phyloP scores from a whole-genome alignment of 345 rosid genomes.

The Punica granatum region DNA sequence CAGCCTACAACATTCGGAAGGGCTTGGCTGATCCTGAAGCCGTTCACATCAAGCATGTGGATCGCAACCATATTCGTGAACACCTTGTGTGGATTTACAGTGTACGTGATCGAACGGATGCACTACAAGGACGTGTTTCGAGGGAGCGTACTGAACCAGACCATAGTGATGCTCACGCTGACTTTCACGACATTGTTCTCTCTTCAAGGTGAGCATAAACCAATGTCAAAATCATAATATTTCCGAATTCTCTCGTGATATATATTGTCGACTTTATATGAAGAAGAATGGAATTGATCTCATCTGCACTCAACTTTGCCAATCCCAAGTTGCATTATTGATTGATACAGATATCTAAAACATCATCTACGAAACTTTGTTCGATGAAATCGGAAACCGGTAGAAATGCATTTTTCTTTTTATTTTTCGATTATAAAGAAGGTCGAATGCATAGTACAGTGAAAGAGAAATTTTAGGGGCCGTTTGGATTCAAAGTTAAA shows the following conservation, averaged over 20 bases:
- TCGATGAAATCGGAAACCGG: no score
- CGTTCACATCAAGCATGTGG: slow-evolving; percentile 20
- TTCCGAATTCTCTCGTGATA: no score
- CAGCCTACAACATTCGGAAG: slow-evolving; percentile 2
- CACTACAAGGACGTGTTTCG: background rate
- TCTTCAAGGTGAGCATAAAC: slow-evolving; percentile 11
- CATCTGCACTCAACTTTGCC: no score
- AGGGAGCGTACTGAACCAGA: slow-evolving; percentile 10
- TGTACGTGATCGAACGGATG: slow-evolving; percentile 18
- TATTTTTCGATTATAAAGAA: no score
- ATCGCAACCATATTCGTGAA: slow-evolving; percentile 4
- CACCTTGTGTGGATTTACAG: slow-evolving; percentile 15
- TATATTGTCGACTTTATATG: background rate
- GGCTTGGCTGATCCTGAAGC: slow-evolving; percentile 18
- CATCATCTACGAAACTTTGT: no score
- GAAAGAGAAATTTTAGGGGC: no score
- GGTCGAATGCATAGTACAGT: no score
- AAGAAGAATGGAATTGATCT: background rate
- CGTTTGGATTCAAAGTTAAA: no score
- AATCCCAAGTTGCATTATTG: no score
- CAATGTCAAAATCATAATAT: background rate
- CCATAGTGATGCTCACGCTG: slow-evolving; percentile 14
- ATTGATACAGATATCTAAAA: no score
- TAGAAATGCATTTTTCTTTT: no score
- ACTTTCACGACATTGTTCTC: slow-evolving; percentile 23